These are phyloP conservation scores for Flammula alnicola DNA, from an alignment of 1,284 basidiomycete genomes.

Conservation along the genomic window DNA sequence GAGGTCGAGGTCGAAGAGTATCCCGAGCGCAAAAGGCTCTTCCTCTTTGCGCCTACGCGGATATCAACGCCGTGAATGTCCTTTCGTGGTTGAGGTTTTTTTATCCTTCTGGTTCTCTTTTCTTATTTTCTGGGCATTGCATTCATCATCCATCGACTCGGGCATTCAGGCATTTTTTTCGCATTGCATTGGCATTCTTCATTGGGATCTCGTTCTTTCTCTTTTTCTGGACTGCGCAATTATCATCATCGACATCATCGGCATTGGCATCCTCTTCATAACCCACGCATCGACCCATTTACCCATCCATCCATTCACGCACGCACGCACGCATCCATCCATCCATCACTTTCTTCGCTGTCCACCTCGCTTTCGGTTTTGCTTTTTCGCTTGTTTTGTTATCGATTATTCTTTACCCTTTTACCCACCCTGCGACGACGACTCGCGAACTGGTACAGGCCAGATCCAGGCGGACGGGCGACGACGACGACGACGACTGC, in stretches of 20 bases:
- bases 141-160: not conserved
- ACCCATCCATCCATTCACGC: not conserved
- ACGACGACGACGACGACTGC: too few species aligned
- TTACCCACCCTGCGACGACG: too few species aligned
- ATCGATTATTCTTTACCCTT: slow-evolving; percentile 3
- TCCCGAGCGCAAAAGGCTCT: slow-evolving; percentile 39
- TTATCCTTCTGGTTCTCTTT: slow-evolving; percentile 7
- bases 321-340: too few species aligned
- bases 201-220: too few species aligned
- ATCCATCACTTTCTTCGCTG: too few species aligned
- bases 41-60: slow-evolving; percentile 36
- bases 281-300: not conserved
- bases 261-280: not conserved
- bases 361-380: not conserved
- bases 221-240: too few species aligned
- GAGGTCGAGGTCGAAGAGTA: slow-evolving; percentile 57
- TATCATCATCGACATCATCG: too few species aligned
- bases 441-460: too few species aligned
- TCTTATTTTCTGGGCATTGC: not conserved
- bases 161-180: not conserved
- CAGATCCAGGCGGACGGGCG: too few species aligned
- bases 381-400: not conserved
- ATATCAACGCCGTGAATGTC: slow-evolving; percentile 13
- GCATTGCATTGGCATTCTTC: slow-evolving; percentile 2
- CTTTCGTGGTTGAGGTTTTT: not conserved